Evolutionary conservation across 2,329 filamentous ascomycete genomes (phyloP).

Genomic region (Trichoderma afroharzianum): DNA sequence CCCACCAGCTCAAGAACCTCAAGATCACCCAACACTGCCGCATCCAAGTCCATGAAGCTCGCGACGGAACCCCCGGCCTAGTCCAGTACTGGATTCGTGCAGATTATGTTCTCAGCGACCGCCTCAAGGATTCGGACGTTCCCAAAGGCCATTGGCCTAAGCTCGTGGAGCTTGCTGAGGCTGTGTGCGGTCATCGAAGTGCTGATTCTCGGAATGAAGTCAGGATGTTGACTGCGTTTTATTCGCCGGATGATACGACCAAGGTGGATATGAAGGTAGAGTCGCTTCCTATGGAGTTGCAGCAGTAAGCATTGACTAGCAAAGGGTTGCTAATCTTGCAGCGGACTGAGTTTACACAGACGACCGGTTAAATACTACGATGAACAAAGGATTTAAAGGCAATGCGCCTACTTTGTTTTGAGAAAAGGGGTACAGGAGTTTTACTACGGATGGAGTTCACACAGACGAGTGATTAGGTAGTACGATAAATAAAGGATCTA

Average conservation of each 20-base stretch:
- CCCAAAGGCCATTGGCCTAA: slow-evolving; percentile 20
- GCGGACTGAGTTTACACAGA: not conserved
- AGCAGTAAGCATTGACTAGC: not conserved
- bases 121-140: slow-evolving; percentile 11
- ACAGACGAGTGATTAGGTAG: not conserved
- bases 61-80: not conserved
- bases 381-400: not conserved
- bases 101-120: slow-evolving; percentile 13
- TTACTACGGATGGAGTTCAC: not conserved
- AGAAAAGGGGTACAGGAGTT: not conserved
- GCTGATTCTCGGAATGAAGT: not conserved
- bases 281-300: not conserved
- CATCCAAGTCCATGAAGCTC: not conserved
- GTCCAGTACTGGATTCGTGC: slow-evolving; percentile 21
- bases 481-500: not conserved
- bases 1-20: not conserved
- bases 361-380: not conserved
- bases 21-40: not conserved
- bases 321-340: not conserved
- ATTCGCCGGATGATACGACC: not conserved
- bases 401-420: not conserved
- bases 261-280: not conserved
- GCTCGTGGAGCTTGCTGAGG: slow-evolving; percentile 16
- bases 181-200: not conserved
- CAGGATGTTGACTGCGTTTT: not conserved